phyloP scores from a whole-genome alignment of 2,329 filamentous ascomycete genomes.

The Colletotrichum destructivum region DNA sequence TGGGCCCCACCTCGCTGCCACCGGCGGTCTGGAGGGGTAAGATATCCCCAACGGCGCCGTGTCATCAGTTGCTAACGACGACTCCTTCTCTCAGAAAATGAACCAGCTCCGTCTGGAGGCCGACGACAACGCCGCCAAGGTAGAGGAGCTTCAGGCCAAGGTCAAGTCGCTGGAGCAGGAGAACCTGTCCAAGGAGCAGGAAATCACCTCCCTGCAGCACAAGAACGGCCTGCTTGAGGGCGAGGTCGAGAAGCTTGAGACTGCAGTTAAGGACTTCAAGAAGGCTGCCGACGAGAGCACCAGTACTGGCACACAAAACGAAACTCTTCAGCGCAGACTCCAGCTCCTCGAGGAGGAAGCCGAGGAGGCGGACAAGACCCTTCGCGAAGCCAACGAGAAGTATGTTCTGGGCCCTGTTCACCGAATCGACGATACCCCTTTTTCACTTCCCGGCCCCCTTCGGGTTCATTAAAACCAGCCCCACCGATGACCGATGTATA shows the following conservation, averaged over 20 bases:
- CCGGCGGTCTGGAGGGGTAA: conserved; percentile 45
- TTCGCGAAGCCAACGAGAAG: conserved; percentile 99
- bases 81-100: conserved; percentile 80
- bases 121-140: conserved; percentile 85
- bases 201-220: conserved; percentile 96
- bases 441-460: conserved; percentile 8
- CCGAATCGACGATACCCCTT: conserved; percentile 31
- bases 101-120: conserved; percentile 93
- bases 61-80: conserved; percentile 40
- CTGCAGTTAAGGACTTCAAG: conserved; percentile 88
- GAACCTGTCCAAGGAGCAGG: conserved; percentile 96
- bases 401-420: conserved; percentile 66
- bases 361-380: conserved; percentile 94
- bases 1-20: conserved; percentile 44
- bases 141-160: conserved; percentile 88
- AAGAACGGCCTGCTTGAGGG: conserved; percentile 92
- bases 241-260: conserved; percentile 95
- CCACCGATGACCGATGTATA: conserved; percentile 34
- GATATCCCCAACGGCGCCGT: conserved; percentile 29
- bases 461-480: conserved; percentile 37
- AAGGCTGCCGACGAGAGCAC: conserved; percentile 85
- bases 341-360: conserved; percentile 98
- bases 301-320: conserved; percentile 90
- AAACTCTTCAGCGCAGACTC: conserved; percentile 90
- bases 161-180: conserved; percentile 95